Percentiles rank a stretch among this genome's conserved stretches.
Evolutionary conservation across 108 stramenopile species (phyloP).

Genomic region (Pelagomonas calceolata): DNA sequence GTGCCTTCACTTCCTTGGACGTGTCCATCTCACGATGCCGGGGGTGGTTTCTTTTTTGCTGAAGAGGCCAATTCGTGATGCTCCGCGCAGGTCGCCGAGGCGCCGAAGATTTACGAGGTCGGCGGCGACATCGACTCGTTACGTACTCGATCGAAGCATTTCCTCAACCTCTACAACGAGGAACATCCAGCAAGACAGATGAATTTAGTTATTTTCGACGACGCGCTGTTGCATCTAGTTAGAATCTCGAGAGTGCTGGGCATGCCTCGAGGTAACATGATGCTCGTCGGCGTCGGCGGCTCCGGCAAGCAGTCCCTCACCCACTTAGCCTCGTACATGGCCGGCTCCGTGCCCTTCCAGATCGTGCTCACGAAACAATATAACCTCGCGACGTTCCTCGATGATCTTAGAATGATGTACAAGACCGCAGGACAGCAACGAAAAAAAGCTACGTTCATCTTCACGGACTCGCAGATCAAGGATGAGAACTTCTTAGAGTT

Average conservation of each 20-base stretch:
- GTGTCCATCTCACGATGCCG: too few species aligned
- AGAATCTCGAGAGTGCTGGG: conserved; percentile 21
- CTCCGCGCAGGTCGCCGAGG: too few species aligned
- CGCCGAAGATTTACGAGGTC: conserved; percentile 38
- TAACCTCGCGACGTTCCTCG: conserved; percentile 24
- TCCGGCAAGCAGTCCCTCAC: conserved; percentile 35
- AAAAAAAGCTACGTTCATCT: conserved; percentile 27
- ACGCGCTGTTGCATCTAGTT: conserved; percentile 33
- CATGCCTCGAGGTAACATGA: conserved; percentile 34
- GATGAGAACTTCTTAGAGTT: conserved; percentile 38
- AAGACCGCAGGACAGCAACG: conserved; percentile 18
- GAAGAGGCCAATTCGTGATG: too few species aligned
- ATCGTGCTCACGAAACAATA: conserved; percentile 33
- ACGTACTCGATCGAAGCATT: conserved; percentile 8
- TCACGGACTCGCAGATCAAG: conserved; percentile 40
- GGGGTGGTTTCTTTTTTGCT: too few species aligned
- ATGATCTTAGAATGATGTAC: conserved; percentile 29
- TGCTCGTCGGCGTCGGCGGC: conserved; percentile 43
- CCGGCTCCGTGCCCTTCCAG: conserved; percentile 25
- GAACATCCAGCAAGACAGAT: conserved; percentile 17
- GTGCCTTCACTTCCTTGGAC: too few species aligned
- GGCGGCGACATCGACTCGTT: conserved; percentile 16
- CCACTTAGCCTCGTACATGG: conserved; percentile 30
- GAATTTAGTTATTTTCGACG: conserved; percentile 37
- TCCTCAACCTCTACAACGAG: conserved; percentile 26